Base-by-base conservation (phyloP, 75 land plant species). In the Pinus tabuliformis region DNA sequence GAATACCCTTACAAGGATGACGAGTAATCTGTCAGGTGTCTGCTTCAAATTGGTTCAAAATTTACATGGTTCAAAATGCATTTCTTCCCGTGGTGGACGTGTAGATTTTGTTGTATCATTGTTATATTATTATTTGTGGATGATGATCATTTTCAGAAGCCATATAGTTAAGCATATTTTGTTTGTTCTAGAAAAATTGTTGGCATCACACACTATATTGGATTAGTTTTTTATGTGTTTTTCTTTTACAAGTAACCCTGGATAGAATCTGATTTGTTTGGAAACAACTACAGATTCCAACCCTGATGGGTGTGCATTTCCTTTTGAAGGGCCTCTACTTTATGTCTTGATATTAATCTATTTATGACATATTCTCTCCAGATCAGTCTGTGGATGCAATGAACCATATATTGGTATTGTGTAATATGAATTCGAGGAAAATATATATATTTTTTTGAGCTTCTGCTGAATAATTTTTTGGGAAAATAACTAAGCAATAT, bases 1-100 rank as follows among this genome's bases (percentile, higher is more conserved):
- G 97, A 94, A 76, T 94, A 94, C 68, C 97, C 97, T 12, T 94
- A 94, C 87, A 94, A 94, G 73, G 95, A 94, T 76, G 97, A 94
- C 57, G 97, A 94, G 56, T 94, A 58, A 82, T 24, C 13, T 36
- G 70, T 17, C 11, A 39, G 21, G 16, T 17, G n/a, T 18, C 9
- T 17, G 6, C 11, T 37, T 17, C 45, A 8, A 36, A 66, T 11
- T 21, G 39, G 45, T 37, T 20, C 33, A 11, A 66, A 37, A 66
- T 17, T 36, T 17, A 9, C 18, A 37, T 18, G 30, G 6, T 17
- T 20, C 11, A 68, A 36, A 17, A 0, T 0, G 11, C n/a, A 20
- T 36, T 2, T 22, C 13, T 8, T 13, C 20, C 24, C 7, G 2
- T 20, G 11, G 6, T 2, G 18, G 20, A 42, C 2, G 4, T 17